phyloP scores from a whole-genome alignment of 768 basidiomycete species.

The Termitomyces sp. region DNA sequence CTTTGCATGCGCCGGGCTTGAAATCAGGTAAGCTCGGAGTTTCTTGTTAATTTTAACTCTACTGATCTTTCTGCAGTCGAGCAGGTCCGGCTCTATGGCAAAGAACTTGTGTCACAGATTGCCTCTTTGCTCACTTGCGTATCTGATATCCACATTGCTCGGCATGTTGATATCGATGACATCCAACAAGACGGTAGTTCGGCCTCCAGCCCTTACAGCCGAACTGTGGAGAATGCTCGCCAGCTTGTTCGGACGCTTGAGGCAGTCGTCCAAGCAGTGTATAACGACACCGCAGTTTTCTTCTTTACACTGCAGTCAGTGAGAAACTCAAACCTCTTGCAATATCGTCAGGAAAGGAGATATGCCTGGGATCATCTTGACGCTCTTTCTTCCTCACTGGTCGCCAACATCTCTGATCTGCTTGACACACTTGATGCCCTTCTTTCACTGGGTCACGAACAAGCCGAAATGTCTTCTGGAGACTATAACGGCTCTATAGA shows the following conservation, averaged over 20 bases:
- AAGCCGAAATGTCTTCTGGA: constrained; percentile 61
- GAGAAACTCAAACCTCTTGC: constrained; percentile 29
- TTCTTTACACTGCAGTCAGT: constrained; percentile 54
- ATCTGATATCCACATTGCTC: constrained; percentile 71
- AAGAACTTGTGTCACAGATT: constrained; percentile 48
- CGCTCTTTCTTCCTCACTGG: constrained; percentile 43
- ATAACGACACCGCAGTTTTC: constrained; percentile 62
- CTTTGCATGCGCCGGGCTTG: constrained; percentile 25
- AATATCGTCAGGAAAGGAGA: constrained; percentile 24
- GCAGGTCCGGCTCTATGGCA: constrained; percentile 36
- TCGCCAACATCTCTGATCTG: constrained; percentile 49
- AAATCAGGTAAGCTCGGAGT: constrained; percentile 28
- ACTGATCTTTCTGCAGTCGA: constrained; percentile 24
- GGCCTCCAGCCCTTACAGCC: constrained; percentile 47
- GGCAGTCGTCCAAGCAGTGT: constrained; percentile 61
- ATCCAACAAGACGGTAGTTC: constrained; percentile 44
- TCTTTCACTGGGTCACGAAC: constrained; percentile 60
- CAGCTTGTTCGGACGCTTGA: constrained; percentile 66
- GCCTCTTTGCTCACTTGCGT: constrained; percentile 53
- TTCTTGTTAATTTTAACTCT: background rate
- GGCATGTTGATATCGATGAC: constrained; percentile 79
- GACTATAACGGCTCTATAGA: constrained; percentile 75
- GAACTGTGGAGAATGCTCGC: constrained; percentile 66
- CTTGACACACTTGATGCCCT: constrained; percentile 59
- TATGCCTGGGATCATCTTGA: constrained; percentile 41